Evolutionary conservation across 805 yeast genomes (phyloP).

Genomic region (Scheffersomyces ergatensis): DNA sequence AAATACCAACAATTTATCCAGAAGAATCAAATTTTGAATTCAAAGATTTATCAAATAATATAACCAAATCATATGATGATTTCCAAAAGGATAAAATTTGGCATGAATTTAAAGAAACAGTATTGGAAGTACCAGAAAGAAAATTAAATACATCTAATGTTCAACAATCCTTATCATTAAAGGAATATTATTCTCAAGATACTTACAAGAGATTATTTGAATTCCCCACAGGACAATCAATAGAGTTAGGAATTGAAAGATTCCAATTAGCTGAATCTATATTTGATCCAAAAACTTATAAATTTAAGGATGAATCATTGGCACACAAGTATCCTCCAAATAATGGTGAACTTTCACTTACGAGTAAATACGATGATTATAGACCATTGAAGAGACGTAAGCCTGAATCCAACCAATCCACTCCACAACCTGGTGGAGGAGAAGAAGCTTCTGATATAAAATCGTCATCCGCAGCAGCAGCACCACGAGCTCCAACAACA

Average conservation of each 20-base stretch:
- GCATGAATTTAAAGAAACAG: slow-evolving; percentile 75
- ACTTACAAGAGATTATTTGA: slow-evolving; percentile 54
- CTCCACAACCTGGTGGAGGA: slow-evolving; percentile 22
- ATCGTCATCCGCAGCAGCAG: neutral
- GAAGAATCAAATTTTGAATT: slow-evolving; percentile 20
- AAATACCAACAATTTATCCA: slow-evolving; percentile 34
- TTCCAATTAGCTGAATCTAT: slow-evolving; percentile 68
- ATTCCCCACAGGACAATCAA: slow-evolving; percentile 70
- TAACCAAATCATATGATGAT: slow-evolving; percentile 51
- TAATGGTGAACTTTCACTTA: slow-evolving; percentile 52
- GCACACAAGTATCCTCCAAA: slow-evolving; percentile 31
- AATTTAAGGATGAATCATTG: slow-evolving; percentile 20
- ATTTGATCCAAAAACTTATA: slow-evolving; percentile 57
- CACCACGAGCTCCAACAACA: neutral
- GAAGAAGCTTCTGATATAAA: neutral
- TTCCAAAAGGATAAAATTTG: slow-evolving; percentile 55
- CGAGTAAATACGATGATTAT: slow-evolving; percentile 56
- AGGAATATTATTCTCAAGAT: slow-evolving; percentile 25
- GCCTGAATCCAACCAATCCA: slow-evolving; percentile 31
- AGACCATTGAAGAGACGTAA: slow-evolving; percentile 67
- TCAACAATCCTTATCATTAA: slow-evolving; percentile 16
- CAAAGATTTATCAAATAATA: slow-evolving; percentile 22
- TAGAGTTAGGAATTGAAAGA: slow-evolving; percentile 61
- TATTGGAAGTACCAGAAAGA: slow-evolving; percentile 54
- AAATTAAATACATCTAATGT: slow-evolving; percentile 19